Conservation (phyloP, 2,329 filamentous ascomycete species). For the Ceratocystis eucalypticola region DNA sequence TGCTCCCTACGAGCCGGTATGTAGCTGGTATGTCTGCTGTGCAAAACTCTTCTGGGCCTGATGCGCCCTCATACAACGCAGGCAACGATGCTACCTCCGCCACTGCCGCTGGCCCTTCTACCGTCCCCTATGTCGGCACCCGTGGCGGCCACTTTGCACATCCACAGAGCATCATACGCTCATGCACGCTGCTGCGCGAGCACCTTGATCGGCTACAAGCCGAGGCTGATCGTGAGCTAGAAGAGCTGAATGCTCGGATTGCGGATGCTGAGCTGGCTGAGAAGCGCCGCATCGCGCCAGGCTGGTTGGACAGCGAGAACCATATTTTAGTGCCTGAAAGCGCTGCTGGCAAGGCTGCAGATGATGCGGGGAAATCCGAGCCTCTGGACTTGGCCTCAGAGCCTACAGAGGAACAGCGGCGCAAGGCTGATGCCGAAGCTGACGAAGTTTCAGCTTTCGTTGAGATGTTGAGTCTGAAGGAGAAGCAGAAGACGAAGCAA, state of each 20-base stretch:
- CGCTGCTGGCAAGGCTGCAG: conserved; percentile 20
- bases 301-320: conserved; percentile 65
- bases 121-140: conserved; percentile 56
- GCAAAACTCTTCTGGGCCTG: not conserved
- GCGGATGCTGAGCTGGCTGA: conserved; percentile 56
- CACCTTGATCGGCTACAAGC: conserved; percentile 58
- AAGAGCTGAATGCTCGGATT: conserved; percentile 55
- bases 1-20: conserved; percentile 43
- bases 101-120: conserved; percentile 24
- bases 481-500: conserved; percentile 9
- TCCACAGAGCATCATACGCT: conserved; percentile 70
- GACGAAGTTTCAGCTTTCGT: conserved; percentile 27
- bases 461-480: conserved; percentile 16
- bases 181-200: conserved; percentile 62
- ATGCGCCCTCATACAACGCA: conserved; percentile 26
- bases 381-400: conserved; percentile 20
- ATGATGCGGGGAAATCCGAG: conserved; percentile 28
- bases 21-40: conserved; percentile 34
- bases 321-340: conserved; percentile 55
- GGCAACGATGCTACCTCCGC: conserved; percentile 16
- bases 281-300: conserved; percentile 66
- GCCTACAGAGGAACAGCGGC: conserved; percentile 17
- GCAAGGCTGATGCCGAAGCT: conserved; percentile 27
- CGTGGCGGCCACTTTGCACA: conserved; percentile 69
- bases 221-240: conserved; percentile 54